Conservation (phyloP, 176 grass and related monocot genomes). For the Bolboschoenus planiculmis region DNA sequence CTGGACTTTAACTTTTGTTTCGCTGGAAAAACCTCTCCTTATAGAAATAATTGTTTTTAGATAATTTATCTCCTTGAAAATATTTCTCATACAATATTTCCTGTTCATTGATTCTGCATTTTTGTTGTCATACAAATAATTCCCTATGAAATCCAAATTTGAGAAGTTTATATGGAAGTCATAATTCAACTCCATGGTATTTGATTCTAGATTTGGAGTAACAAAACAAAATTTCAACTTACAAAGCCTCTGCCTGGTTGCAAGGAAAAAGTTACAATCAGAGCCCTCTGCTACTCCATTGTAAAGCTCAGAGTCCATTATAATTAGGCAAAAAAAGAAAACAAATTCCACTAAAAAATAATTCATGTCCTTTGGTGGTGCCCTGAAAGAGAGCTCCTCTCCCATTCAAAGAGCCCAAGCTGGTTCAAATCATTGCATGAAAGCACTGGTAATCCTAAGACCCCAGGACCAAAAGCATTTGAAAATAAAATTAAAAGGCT, state of each 20-base stretch:
- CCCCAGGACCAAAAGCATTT: conserved; percentile 31
- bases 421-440: conserved; percentile 40
- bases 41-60: neutral
- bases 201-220: neutral
- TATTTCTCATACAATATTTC: neutral
- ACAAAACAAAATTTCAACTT: neutral
- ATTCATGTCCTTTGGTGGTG: neutral
- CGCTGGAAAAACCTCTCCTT: neutral
- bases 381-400: conserved; percentile 18
- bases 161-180: too few relatives aligned
- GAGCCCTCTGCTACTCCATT: neutral
- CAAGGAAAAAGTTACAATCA: neutral
- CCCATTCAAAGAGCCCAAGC: conserved; percentile 47
- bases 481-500: conserved; percentile 61
- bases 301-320: neutral
- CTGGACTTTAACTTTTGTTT: neutral
- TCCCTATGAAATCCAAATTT: too few relatives aligned
- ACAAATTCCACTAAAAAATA: neutral
- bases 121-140: neutral
- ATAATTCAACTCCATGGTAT: neutral
- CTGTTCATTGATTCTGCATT: neutral
- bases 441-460: conserved; percentile 29
- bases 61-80: neutral
- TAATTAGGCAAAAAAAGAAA: neutral
- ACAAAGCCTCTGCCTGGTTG: neutral